A percentile compares a stretch with the other conserved stretches of the same genome.
These are phyloP conservation scores for Talaromyces sp. DNA, from an alignment of 2,329 filamentous ascomycete genomes.

Conservation along the genomic window DNA sequence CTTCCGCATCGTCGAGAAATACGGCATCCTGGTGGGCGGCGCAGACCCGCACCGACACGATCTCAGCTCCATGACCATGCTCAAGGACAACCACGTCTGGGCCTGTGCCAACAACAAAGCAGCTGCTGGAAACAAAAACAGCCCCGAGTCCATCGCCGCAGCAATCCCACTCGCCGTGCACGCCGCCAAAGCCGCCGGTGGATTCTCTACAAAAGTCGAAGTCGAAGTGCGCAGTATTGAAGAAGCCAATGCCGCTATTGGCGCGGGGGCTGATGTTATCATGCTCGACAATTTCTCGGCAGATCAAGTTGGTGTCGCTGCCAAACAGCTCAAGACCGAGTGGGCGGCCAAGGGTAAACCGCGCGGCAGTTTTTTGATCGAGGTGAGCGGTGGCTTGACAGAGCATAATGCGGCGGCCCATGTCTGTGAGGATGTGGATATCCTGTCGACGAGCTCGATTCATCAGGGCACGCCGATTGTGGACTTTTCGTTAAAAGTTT, in stretches of 20 bases:
- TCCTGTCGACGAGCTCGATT: slow-evolving; percentile 92
- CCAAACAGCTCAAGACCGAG: slow-evolving; percentile 67
- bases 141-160: slow-evolving; percentile 31
- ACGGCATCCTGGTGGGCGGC: slow-evolving; percentile 91
- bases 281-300: slow-evolving; percentile 96
- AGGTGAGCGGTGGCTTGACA: slow-evolving; percentile 87
- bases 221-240: slow-evolving; percentile 86
- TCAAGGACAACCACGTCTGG: slow-evolving; percentile 99
- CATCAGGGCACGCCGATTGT: slow-evolving; percentile 92
- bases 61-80: slow-evolving; percentile 91
- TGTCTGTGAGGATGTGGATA: slow-evolving; percentile 73
- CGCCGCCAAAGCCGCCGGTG: slow-evolving; percentile 75
- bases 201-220: slow-evolving; percentile 90
- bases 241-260: slow-evolving; percentile 87
- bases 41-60: slow-evolving; percentile 90
- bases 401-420: slow-evolving; percentile 77
- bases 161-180: slow-evolving; percentile 80
- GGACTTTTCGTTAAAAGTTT: slow-evolving; percentile 92
- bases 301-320: slow-evolving; percentile 68
- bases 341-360: slow-evolving; percentile 67
- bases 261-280: slow-evolving; percentile 84
- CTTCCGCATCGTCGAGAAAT: slow-evolving; percentile 94
- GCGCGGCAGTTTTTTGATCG: slow-evolving; percentile 66
- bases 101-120: slow-evolving; percentile 55
- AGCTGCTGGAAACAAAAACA: slow-evolving; percentile 10